phyloP scores from a whole-genome alignment of 1,284 basidiomycete species.

The Austroboletus sp. region DNA sequence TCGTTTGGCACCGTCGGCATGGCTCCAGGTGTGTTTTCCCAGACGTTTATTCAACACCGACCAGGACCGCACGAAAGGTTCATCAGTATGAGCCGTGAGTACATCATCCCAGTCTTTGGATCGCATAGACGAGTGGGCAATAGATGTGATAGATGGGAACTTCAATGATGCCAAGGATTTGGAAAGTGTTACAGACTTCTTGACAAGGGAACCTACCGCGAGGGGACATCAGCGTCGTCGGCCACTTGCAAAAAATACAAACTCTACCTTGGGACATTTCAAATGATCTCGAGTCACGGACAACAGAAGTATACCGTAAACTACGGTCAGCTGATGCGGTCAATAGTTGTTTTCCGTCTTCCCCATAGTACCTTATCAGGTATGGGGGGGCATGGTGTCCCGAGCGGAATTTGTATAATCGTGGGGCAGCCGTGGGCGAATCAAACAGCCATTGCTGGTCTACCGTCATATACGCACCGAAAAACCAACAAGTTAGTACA shows the following conservation, averaged over 20 bases:
- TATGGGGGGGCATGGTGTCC: conserved; percentile 91
- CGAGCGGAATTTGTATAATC: conserved; percentile 84
- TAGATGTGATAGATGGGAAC: conserved; percentile 67
- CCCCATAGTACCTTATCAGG: conserved; percentile 90
- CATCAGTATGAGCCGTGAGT: conserved; percentile 80
- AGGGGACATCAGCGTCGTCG: background rate
- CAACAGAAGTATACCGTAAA: conserved; percentile 84
- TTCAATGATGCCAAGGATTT: conserved; percentile 78
- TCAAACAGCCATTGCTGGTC: conserved; percentile 96
- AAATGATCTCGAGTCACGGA: conserved; percentile 87
- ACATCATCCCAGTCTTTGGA: conserved; percentile 98
- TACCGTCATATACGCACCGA: conserved; percentile 9
- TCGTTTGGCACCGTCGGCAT: conserved; percentile 41
- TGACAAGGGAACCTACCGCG: conserved; percentile 66
- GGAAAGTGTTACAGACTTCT: conserved; percentile 77
- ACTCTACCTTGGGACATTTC: conserved; percentile 85
- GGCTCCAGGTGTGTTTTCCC: conserved; percentile 65
- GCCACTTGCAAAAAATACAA: background rate
- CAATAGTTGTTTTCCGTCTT: conserved; percentile 90
- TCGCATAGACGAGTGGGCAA: conserved; percentile 75
- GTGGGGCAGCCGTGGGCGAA: conserved; percentile 76
- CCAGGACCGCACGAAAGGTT: conserved; percentile 80
- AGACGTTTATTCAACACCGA: conserved; percentile 75
- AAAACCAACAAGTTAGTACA: background rate
- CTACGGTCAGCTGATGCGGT: conserved; percentile 85